These are phyloP conservation scores for Boletus mariae DNA, from an alignment of 1,284 basidiomycete genomes.

Conservation along the genomic window DNA sequence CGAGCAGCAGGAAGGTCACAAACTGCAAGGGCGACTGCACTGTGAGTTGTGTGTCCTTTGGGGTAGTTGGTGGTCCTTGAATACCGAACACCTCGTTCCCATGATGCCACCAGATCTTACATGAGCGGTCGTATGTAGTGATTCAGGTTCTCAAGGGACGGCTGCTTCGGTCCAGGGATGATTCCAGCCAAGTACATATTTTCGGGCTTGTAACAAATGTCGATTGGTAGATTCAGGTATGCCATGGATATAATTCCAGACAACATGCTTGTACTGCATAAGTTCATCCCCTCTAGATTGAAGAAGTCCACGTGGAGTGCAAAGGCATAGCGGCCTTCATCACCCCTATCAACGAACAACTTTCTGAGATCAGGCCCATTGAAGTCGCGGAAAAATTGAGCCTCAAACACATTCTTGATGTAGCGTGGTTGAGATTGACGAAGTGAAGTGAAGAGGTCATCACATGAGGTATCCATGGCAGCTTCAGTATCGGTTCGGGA, in stretches of 20 bases:
- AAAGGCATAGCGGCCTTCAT: background rate
- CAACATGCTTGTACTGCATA: background rate
- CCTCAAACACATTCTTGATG: too few relatives aligned
- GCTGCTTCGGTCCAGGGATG: slow-evolving; percentile 14
- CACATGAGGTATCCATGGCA: too few relatives aligned
- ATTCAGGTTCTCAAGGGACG: slow-evolving; percentile 7
- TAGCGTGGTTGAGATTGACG: background rate
- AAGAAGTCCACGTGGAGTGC: slow-evolving; percentile 6
- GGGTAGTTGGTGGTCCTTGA: slow-evolving; percentile 4
- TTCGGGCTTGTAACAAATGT: slow-evolving; percentile 7
- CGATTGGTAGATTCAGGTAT: slow-evolving; percentile 4
- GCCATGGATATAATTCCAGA: slow-evolving; percentile 8
- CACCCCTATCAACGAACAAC: slow-evolving; percentile 5
- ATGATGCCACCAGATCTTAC: background rate
- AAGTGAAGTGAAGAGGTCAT: background rate
- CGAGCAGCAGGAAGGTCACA: slow-evolving; percentile 11
- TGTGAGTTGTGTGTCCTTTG: background rate
- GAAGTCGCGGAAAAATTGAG: too few relatives aligned
- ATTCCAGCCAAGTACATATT: slow-evolving; percentile 12
- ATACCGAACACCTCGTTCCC: slow-evolving; percentile 7
- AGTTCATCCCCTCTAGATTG: background rate
- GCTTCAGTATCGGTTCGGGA: too few relatives aligned
- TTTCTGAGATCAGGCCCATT: background rate
- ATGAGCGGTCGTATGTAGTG: slow-evolving; percentile 1
- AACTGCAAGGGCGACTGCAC: slow-evolving; percentile 2